Conservation (phyloP, 2,329 filamentous ascomycete species). For the Nemania serpens region DNA sequence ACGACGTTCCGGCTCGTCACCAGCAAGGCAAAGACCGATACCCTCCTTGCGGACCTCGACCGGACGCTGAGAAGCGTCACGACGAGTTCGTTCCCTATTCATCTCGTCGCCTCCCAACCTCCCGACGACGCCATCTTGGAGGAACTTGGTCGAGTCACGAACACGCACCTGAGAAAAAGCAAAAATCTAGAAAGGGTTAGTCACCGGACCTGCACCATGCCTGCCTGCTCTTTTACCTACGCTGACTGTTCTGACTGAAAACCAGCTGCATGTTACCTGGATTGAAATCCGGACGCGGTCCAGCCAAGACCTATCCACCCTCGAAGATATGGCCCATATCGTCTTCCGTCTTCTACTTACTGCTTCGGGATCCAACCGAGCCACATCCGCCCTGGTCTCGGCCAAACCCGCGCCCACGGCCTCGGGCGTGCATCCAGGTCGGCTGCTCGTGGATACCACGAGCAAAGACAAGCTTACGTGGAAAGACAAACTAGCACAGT, state of each 20-base stretch:
- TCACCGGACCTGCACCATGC: not conserved
- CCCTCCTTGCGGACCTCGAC: slow-evolving; percentile 44
- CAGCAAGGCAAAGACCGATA: slow-evolving; percentile 43
- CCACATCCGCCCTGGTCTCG: slow-evolving; percentile 33
- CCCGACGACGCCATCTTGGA: slow-evolving; percentile 39
- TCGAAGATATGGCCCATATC: slow-evolving; percentile 50
- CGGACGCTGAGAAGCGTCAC: slow-evolving; percentile 36
- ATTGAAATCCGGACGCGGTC: slow-evolving; percentile 38
- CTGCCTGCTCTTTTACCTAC: not conserved
- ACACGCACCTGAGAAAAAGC: slow-evolving; percentile 33
- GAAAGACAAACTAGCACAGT: slow-evolving; percentile 43
- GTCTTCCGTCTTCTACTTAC: slow-evolving; percentile 52
- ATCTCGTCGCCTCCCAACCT: slow-evolving; percentile 33
- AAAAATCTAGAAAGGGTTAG: slow-evolving; percentile 34
- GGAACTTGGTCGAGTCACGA: slow-evolving; percentile 47
- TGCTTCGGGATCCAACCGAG: slow-evolving; percentile 35
- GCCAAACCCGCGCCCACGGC: not conserved
- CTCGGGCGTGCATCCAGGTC: slow-evolving; percentile 29
- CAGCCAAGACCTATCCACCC: slow-evolving; percentile 10
- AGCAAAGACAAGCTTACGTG: slow-evolving; percentile 43
- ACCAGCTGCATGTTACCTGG: slow-evolving; percentile 49
- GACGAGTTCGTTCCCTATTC: slow-evolving; percentile 33
- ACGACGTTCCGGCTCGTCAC: slow-evolving; percentile 44
- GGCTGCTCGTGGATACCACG: slow-evolving; percentile 40
- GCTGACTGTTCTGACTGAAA: slow-evolving; percentile 9